These are phyloP conservation scores for Plasmodium adleri DNA, from an alignment of 169 alveolate species.

Conservation along the genomic window DNA sequence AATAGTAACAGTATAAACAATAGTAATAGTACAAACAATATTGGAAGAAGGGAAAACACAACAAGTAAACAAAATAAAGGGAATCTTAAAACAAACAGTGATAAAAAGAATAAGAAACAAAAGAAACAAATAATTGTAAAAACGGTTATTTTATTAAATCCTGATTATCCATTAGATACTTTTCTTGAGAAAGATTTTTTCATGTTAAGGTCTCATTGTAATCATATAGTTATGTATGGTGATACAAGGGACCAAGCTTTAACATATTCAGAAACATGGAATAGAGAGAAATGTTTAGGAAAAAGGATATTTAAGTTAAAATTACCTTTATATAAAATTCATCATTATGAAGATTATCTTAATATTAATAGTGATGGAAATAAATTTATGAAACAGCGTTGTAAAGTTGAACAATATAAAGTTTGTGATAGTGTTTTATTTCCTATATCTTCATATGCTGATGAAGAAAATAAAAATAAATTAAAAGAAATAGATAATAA, in stretches of 20 bases:
- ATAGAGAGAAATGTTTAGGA: slow-evolving; percentile 83
- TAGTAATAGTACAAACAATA: not conserved
- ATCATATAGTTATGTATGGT: slow-evolving; percentile 90
- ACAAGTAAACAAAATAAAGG: not conserved
- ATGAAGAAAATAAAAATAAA: slow-evolving; percentile 10
- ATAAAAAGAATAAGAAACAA: slow-evolving; percentile 7
- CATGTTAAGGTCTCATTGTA: slow-evolving; percentile 87
- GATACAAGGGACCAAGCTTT: slow-evolving; percentile 88
- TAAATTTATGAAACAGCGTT: slow-evolving; percentile 7
- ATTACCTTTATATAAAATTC: slow-evolving; percentile 69
- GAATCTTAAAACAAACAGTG: not conserved
- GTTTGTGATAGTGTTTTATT: slow-evolving; percentile 64
- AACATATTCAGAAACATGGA: slow-evolving; percentile 81
- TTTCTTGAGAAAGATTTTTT: slow-evolving; percentile 87
- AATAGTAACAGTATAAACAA: not conserved
- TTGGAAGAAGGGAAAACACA: not conserved
- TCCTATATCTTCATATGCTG: slow-evolving; percentile 55
- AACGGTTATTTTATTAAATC: slow-evolving; percentile 86
- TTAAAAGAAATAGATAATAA: not conserved
- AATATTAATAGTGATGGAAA: slow-evolving; percentile 33
- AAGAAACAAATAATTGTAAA: slow-evolving; percentile 81
- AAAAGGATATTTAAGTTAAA: slow-evolving; percentile 82
- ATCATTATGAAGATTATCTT: slow-evolving; percentile 60
- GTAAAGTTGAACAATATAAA: slow-evolving; percentile 44
- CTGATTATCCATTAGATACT: slow-evolving; percentile 87